Evolutionary conservation across 2,329 filamentous ascomycete species (phyloP).

Genomic region (Monilinia polystroma): DNA sequence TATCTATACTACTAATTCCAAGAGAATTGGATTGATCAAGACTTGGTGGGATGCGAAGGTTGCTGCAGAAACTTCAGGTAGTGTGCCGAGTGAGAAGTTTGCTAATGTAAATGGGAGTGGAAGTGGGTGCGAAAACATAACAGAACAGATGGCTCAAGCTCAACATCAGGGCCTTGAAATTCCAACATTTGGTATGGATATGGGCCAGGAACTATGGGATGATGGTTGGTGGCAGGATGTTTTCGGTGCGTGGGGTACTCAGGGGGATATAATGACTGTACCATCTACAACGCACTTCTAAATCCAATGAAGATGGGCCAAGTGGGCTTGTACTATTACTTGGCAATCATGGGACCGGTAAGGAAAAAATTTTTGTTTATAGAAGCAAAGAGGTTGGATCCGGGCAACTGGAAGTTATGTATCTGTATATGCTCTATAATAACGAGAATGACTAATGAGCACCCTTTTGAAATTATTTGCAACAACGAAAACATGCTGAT

Average conservation of each 20-base stretch:
- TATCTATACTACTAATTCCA: conserved; percentile 1
- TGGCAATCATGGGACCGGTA: too few species aligned
- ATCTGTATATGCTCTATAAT: too few species aligned
- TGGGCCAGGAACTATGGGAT: conserved; percentile 4
- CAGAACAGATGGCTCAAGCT: background rate
- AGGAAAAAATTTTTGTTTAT: too few species aligned
- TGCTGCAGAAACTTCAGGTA: conserved; percentile 1
- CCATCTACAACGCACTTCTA: background rate
- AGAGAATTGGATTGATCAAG: conserved; percentile 9
- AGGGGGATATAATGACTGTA: background rate
- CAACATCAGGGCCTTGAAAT: background rate
- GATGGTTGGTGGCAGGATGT: conserved; percentile 20
- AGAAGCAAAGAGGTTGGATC: too few species aligned
- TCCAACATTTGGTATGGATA: background rate
- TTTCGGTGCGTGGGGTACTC: conserved; percentile 1
- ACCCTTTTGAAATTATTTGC: too few species aligned
- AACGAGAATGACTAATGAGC: too few species aligned
- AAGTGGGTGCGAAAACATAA: background rate
- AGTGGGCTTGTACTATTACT: too few species aligned
- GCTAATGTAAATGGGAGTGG: background rate
- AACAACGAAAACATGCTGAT: too few species aligned
- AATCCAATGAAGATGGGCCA: too few species aligned
- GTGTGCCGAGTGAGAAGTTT: background rate
- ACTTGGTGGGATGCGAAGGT: conserved; percentile 20
- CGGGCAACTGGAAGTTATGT: too few species aligned